These are phyloP conservation scores for Elsinoe fawcettii DNA, from an alignment of 2,329 filamentous ascomycete genomes.

Conservation along the genomic window DNA sequence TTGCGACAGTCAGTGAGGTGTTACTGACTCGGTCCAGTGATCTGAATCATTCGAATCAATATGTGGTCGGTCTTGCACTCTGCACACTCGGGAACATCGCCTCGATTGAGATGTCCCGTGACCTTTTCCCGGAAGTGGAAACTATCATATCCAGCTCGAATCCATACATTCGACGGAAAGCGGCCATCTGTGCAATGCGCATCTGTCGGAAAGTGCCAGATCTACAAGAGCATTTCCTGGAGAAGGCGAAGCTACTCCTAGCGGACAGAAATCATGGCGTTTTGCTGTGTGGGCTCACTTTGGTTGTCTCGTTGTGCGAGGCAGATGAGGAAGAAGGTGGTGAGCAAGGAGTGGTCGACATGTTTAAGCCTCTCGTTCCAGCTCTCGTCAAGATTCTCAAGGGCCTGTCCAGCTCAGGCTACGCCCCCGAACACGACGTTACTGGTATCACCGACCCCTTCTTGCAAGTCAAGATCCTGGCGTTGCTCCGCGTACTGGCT, in stretches of 20 bases:
- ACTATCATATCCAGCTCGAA: slow-evolving; percentile 85
- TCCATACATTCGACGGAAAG: slow-evolving; percentile 96
- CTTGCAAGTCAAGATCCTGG: slow-evolving; percentile 90
- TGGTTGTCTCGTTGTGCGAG: slow-evolving; percentile 88
- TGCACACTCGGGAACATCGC: slow-evolving; percentile 97
- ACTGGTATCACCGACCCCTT: slow-evolving; percentile 98
- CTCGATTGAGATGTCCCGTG: slow-evolving; percentile 95
- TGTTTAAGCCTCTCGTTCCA: slow-evolving; percentile 80
- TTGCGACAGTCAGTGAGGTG: background rate
- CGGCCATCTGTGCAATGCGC: slow-evolving; percentile 96
- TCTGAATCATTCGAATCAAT: slow-evolving; percentile 93
- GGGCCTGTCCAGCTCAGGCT: slow-evolving; percentile 85
- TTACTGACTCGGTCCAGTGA: slow-evolving; percentile 53
- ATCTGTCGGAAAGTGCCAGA: slow-evolving; percentile 98
- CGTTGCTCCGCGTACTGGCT: slow-evolving; percentile 75
- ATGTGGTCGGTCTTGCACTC: slow-evolving; percentile 91
- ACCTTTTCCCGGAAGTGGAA: slow-evolving; percentile 94
- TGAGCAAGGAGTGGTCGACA: slow-evolving; percentile 83
- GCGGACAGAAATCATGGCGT: slow-evolving; percentile 95
- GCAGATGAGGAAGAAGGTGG: slow-evolving; percentile 86
- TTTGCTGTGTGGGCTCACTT: slow-evolving; percentile 79
- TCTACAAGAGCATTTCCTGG: slow-evolving; percentile 91
- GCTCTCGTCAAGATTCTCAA: slow-evolving; percentile 85
- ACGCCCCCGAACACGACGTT: slow-evolving; percentile 95
- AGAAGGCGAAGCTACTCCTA: slow-evolving; percentile 81